Conservation (phyloP, 2,329 filamentous ascomycete genomes). For the Laburnicola sp. region DNA sequence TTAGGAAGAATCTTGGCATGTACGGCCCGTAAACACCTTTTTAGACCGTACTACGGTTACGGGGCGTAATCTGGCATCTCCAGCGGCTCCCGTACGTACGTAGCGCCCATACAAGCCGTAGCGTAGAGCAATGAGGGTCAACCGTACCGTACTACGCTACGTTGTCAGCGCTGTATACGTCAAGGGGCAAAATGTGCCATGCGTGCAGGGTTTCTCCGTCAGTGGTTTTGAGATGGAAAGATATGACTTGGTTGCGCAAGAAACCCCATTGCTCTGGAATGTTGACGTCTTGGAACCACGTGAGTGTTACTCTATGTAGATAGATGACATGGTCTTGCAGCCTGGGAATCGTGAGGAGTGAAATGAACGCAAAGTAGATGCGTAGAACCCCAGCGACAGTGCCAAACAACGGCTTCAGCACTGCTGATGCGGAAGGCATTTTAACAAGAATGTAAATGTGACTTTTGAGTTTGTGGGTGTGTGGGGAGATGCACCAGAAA, state of each 20-base stretch:
- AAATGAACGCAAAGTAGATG: constrained; percentile 50
- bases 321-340: constrained; percentile 62
- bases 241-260: constrained; percentile 54
- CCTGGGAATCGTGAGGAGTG: constrained; percentile 51
- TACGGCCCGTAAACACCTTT: no score
- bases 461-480: no score
- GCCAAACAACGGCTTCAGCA: constrained; percentile 28
- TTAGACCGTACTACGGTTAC: no score
- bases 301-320: constrained; percentile 57
- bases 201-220: constrained; percentile 50
- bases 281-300: constrained; percentile 58
- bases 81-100: no score
- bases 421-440: constrained; percentile 23
- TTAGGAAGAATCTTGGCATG: no score
- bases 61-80: no score
- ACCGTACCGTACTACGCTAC: no score
- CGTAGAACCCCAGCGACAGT: constrained; percentile 24
- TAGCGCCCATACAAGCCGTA: no score
- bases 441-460: neutral
- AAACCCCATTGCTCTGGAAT: constrained; percentile 55
- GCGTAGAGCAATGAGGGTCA: no score
- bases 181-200: constrained; percentile 56
- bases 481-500: neutral
- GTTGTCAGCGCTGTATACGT: constrained; percentile 37
- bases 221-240: constrained; percentile 51